These are phyloP conservation scores for Terfezia boudieri DNA, from an alignment of 495 filamentous ascomycete species.

Conservation along the genomic window DNA sequence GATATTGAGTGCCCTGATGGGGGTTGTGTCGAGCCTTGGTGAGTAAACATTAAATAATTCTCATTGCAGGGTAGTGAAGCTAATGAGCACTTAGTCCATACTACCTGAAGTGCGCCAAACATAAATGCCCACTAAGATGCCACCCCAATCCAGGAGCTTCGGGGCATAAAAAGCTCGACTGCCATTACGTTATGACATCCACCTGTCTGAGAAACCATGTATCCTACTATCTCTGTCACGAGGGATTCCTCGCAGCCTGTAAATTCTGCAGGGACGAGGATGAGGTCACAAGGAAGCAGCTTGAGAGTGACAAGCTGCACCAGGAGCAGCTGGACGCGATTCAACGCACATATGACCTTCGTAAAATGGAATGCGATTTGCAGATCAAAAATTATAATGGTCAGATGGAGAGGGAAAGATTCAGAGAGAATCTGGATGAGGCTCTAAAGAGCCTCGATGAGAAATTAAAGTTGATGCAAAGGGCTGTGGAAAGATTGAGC, in stretches of 20 bases:
- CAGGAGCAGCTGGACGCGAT: constrained; percentile 29
- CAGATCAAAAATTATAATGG: too few species aligned
- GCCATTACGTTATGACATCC: too few species aligned
- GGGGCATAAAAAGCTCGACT: too few species aligned
- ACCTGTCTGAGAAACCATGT: constrained; percentile 22
- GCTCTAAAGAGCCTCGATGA: too few species aligned
- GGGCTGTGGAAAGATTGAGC: too few species aligned
- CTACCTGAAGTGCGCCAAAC: constrained; percentile 34
- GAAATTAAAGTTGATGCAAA: too few species aligned
- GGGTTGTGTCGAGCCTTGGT: constrained; percentile 48
- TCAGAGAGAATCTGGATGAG: constrained; percentile 9
- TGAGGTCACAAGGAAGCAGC: constrained; percentile 24
- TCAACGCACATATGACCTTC: constrained; percentile 31
- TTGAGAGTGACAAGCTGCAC: constrained; percentile 30
- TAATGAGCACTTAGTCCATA: too few species aligned
- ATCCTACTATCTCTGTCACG: constrained; percentile 21
- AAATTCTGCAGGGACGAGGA: constrained; percentile 31
- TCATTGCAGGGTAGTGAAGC: too few species aligned
- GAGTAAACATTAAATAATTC: constrained; percentile 2
- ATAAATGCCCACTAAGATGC: constrained; percentile 38
- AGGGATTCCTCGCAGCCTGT: constrained; percentile 19
- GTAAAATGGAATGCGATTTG: constrained; percentile 28
- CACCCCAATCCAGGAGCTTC: constrained; percentile 20
- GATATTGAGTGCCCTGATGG: constrained; percentile 43
- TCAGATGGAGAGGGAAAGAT: constrained; percentile 17